These are phyloP conservation scores for Xylariaceae sp. DNA, from an alignment of 2,329 filamentous ascomycete species.

Conservation along the genomic window DNA sequence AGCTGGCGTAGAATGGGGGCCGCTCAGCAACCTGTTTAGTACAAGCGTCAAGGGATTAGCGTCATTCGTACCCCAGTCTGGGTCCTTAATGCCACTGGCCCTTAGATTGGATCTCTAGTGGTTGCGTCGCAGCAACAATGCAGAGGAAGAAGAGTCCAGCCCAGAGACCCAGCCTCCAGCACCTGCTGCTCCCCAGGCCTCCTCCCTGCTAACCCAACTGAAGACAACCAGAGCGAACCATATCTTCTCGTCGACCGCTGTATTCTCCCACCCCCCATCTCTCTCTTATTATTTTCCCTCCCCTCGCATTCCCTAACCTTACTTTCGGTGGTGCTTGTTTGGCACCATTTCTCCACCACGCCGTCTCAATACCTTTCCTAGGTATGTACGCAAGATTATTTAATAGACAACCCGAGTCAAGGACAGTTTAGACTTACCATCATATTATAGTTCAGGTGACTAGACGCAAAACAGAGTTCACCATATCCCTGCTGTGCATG, in stretches of 20 bases:
- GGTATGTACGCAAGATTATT: too few relatives aligned
- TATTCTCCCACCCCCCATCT: conserved; percentile 10
- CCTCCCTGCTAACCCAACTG: too few relatives aligned
- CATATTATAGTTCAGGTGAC: too few relatives aligned
- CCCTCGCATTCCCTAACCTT: conserved; percentile 14
- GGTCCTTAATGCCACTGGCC: not conserved
- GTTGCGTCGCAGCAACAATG: too few relatives aligned
- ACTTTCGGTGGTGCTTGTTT: conserved; percentile 14
- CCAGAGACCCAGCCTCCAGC: not conserved
- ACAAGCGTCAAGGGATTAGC: conserved; percentile 4
- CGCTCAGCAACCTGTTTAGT: conserved; percentile 11
- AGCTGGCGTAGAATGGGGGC: conserved; percentile 9
- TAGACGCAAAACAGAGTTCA: too few relatives aligned
- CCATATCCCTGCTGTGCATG: too few relatives aligned
- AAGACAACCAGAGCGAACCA: too few relatives aligned
- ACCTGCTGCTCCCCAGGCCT: not conserved
- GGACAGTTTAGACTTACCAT: too few relatives aligned
- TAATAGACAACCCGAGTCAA: conserved; percentile 7
- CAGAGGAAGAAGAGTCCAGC: not conserved
- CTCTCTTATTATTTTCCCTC: conserved; percentile 13
- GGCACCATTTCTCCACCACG: conserved; percentile 12
- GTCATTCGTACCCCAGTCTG: not conserved
- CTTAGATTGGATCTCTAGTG: not conserved
- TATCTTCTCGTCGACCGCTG: conserved; percentile 12
- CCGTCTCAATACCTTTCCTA: conserved; percentile 2